A percentile compares a stretch with the other conserved stretches of the same genome.
These are phyloP conservation scores for Tephrocybe sp. DNA, from an alignment of 768 basidiomycete species.

Conservation along the genomic window DNA sequence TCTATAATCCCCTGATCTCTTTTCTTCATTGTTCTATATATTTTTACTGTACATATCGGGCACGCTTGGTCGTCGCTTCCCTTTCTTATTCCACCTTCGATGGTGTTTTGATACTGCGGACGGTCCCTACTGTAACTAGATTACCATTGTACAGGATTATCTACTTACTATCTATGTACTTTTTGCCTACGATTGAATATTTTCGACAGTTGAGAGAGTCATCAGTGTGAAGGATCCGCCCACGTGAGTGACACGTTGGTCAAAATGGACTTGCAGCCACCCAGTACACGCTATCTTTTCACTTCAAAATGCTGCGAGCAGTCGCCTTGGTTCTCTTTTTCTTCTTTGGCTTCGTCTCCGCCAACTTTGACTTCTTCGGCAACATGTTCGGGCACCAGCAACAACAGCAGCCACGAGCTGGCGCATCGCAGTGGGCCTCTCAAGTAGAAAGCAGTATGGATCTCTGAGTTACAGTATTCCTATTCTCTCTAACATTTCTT, in stretches of 20 bases:
- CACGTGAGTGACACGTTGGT: conserved; percentile 19
- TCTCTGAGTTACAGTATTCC: neutral
- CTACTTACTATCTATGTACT: no score
- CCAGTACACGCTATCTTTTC: neutral
- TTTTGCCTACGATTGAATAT: no score
- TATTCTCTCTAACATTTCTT: neutral
- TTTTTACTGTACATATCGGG: neutral
- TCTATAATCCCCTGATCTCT: conserved; percentile 5
- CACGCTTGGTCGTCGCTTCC: conserved; percentile 4
- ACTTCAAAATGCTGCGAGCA: conserved; percentile 14
- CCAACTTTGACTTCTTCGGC: conserved; percentile 81
- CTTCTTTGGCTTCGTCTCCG: conserved; percentile 37
- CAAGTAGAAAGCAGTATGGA: conserved; percentile 62
- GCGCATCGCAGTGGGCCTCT: conserved; percentile 60
- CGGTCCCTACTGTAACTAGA: conserved; percentile 1
- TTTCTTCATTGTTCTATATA: neutral
- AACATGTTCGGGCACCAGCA: conserved; percentile 72
- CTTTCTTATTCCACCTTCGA: neutral
- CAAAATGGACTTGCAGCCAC: neutral
- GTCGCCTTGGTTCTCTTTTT: conserved; percentile 27
- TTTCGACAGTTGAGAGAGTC: neutral
- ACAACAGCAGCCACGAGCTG: conserved; percentile 50
- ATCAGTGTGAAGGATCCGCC: neutral
- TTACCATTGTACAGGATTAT: no score
- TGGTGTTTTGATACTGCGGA: conserved; percentile 5